Conservation (phyloP, 1,284 basidiomycete species). For the Puccinia coronata region DNA sequence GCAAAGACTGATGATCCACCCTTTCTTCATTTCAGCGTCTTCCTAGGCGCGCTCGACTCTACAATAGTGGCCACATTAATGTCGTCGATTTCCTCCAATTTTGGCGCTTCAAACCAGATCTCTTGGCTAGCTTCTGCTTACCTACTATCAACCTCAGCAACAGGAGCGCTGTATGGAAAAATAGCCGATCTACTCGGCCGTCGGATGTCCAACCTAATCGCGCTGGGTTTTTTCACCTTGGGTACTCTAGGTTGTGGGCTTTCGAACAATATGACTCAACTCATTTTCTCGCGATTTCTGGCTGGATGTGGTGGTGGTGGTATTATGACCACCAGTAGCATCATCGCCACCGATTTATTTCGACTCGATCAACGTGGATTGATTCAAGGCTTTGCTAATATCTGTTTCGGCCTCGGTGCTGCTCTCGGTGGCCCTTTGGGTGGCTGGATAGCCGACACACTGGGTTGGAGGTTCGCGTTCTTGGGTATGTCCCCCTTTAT, state of each 20-base stretch:
- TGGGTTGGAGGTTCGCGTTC: conserved; percentile 59
- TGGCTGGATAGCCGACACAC: conserved; percentile 56
- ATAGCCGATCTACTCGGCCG: conserved; percentile 57
- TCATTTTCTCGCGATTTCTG: conserved; percentile 18
- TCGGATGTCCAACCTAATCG: conserved; percentile 54
- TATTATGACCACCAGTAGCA: conserved; percentile 53
- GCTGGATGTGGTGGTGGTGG: conserved; percentile 46
- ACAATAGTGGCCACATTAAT: conserved; percentile 59
- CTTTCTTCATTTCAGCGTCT: conserved; percentile 18
- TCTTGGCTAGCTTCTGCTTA: conserved; percentile 58
- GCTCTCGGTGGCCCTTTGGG: conserved; percentile 58
- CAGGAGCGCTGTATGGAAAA: conserved; percentile 57
- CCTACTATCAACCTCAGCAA: conserved; percentile 56
- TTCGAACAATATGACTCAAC: conserved; percentile 15
- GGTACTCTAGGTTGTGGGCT: conserved; percentile 37
- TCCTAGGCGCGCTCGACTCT: conserved; percentile 48
- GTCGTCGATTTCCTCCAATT: conserved; percentile 56
- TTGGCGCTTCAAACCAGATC: conserved; percentile 56
- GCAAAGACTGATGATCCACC: too few relatives aligned
- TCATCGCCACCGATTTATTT: conserved; percentile 57
- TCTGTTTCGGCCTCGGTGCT: conserved; percentile 56
- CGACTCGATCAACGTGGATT: conserved; percentile 57
- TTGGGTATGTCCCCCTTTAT: conserved; percentile 18
- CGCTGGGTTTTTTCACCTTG: conserved; percentile 51
- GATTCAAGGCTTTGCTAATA: conserved; percentile 57